These are phyloP conservation scores for Aureobasidium lini DNA, from an alignment of 2,329 filamentous ascomycete species.

Conservation along the genomic window DNA sequence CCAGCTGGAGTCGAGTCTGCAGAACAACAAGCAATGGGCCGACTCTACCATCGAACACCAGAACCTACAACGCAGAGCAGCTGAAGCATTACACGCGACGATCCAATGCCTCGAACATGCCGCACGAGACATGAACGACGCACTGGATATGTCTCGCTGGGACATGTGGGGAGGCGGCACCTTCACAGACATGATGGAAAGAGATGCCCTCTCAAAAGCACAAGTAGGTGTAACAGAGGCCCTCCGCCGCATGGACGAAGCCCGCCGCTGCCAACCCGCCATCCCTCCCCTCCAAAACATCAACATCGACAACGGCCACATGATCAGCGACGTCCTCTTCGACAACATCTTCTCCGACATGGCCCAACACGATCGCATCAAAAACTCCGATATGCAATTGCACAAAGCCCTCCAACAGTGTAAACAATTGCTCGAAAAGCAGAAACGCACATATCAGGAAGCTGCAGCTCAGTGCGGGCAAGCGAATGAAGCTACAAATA, in stretches of 20 bases:
- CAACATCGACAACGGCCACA: constrained; percentile 24
- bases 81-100: constrained; percentile 29
- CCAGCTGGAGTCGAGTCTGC: constrained; percentile 29
- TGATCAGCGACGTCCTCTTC: constrained; percentile 25
- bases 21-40: constrained; percentile 12
- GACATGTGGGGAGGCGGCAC: constrained; percentile 47
- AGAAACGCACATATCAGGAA: neutral
- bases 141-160: constrained; percentile 33
- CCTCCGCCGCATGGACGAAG: constrained; percentile 21
- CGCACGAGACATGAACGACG: constrained; percentile 35
- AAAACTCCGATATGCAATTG: constrained; percentile 20
- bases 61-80: constrained; percentile 37
- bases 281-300: constrained; percentile 19
- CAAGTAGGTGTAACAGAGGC: constrained; percentile 38
- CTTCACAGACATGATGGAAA: constrained; percentile 47
- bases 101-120: constrained; percentile 31
- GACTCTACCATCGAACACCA: constrained; percentile 23
- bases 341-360: constrained; percentile 27
- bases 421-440: constrained; percentile 1
- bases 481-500: constrained; percentile 13
- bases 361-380: constrained; percentile 24
- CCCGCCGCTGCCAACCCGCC: constrained; percentile 19
- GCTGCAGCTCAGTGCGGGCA: neutral
- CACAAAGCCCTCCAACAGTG: constrained; percentile 7
- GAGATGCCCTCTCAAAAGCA: constrained; percentile 43